A percentile compares a stretch with the other conserved stretches of the same genome.
phyloP scores from a whole-genome alignment of 352 stramenopile genomes.

The Saprolegnia parasitica region DNA sequence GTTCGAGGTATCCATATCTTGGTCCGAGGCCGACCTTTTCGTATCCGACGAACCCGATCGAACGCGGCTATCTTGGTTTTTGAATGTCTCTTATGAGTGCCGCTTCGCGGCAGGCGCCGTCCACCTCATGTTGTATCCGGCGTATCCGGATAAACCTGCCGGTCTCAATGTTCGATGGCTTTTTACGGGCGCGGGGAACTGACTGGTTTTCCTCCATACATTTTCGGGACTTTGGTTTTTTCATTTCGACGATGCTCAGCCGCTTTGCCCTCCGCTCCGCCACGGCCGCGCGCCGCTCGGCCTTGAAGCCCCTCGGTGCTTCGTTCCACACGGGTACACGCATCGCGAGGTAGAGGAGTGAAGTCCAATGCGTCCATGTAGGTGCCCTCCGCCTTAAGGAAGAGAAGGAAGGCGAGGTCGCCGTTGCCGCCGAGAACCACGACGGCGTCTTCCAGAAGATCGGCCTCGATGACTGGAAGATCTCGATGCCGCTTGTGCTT shows the following conservation, averaged over 20 bases:
- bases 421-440: constrained; percentile 34
- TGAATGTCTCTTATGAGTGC: background rate
- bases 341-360: background rate
- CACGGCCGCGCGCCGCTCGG: constrained; percentile 40
- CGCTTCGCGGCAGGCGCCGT: background rate
- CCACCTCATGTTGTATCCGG: constrained; percentile 3
- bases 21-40: background rate
- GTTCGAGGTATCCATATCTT: too few relatives aligned
- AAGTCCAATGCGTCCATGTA: background rate
- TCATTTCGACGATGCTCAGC: constrained; percentile 51
- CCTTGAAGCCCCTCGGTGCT: constrained; percentile 41
- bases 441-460: constrained; percentile 52
- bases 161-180: constrained; percentile 3
- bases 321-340: constrained; percentile 44
- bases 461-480: constrained; percentile 80
- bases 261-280: constrained; percentile 66
- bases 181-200: constrained; percentile 10
- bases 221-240: constrained; percentile 29
- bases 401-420: constrained; percentile 47
- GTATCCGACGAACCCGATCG: background rate
- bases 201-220: constrained; percentile 29
- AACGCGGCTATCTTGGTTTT: background rate
- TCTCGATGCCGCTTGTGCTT: constrained; percentile 65
- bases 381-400: constrained; percentile 47
- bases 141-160: constrained; percentile 25